phyloP scores from a whole-genome alignment of 2,329 filamentous ascomycete genomes.

The Graphilbum sp. region DNA sequence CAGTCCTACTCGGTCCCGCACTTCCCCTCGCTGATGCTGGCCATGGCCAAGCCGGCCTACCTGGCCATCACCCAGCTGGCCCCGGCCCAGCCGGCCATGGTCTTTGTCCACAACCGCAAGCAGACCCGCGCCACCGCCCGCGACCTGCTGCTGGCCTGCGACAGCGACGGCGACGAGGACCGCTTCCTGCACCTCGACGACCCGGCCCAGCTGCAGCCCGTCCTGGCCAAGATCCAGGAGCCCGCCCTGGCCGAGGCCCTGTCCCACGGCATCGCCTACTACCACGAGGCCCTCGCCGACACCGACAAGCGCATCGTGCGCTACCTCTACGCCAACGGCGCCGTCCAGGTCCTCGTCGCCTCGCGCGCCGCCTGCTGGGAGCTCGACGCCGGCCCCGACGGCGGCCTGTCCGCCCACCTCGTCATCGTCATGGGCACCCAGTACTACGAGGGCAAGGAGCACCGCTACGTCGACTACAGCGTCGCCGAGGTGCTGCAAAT shows the following conservation, averaged over 20 bases:
- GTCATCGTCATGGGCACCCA: constrained; percentile 97
- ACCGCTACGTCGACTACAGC: constrained; percentile 92
- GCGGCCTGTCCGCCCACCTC: constrained; percentile 57
- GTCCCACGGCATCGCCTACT: constrained; percentile 90
- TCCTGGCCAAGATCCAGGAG: constrained; percentile 73
- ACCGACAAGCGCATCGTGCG: constrained; percentile 90
- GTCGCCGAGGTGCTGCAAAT: constrained; percentile 91
- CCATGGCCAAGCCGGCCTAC: constrained; percentile 93
- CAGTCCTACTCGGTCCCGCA: constrained; percentile 94
- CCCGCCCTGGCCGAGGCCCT: constrained; percentile 75
- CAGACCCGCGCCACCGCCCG: constrained; percentile 77
- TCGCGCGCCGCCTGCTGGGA: constrained; percentile 93
- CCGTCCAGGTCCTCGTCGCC: constrained; percentile 66
- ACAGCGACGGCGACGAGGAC: constrained; percentile 71
- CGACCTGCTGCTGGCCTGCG: constrained; percentile 72
- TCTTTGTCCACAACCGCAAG: constrained; percentile 88
- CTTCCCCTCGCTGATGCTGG: constrained; percentile 94
- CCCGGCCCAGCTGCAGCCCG: constrained; percentile 61
- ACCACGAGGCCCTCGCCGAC: constrained; percentile 78
- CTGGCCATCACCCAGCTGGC: constrained; percentile 78
- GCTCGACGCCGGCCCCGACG: constrained; percentile 36
- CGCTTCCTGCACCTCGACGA: constrained; percentile 75
- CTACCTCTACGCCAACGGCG: constrained; percentile 77
- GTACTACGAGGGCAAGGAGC: constrained; percentile 90
- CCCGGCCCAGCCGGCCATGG: constrained; percentile 70